phyloP scores from a whole-genome alignment of 1,139 yeast genomes.

The Debaryomycetaceae sp. region DNA sequence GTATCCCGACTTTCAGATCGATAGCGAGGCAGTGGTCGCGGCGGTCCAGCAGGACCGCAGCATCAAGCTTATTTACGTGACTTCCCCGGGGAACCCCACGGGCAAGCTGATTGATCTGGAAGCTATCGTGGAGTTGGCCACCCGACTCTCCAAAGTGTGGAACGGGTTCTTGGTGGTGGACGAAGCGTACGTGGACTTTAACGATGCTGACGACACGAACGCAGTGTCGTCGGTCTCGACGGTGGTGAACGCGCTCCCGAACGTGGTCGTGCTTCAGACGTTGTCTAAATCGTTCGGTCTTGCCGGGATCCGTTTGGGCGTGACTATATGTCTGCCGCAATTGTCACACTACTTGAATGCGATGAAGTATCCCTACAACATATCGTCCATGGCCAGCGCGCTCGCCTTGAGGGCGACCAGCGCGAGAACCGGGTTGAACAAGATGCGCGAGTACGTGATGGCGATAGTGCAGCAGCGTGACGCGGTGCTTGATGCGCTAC shows the following conservation, averaged over 20 bases:
- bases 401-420: slow-evolving; percentile 68
- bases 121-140: slow-evolving; percentile 40
- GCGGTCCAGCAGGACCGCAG: slow-evolving; percentile 42
- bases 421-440: slow-evolving; percentile 36
- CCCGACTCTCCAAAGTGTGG: slow-evolving; percentile 36
- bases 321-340: slow-evolving; percentile 54
- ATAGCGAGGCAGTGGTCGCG: slow-evolving; percentile 43
- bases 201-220: slow-evolving; percentile 13
- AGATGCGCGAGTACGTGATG: slow-evolving; percentile 47
- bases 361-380: slow-evolving; percentile 93
- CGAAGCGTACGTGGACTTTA: slow-evolving; percentile 90
- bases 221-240: slow-evolving; percentile 58
- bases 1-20: slow-evolving; percentile 54
- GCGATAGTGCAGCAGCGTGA: slow-evolving; percentile 46
- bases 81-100: slow-evolving; percentile 99
- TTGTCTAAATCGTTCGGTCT: slow-evolving; percentile 90
- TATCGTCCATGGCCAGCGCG: slow-evolving; percentile 69
- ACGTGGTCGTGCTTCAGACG: slow-evolving; percentile 83
- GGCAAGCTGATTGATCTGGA: slow-evolving; percentile 48
- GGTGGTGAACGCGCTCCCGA: slow-evolving; percentile 70
- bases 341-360: slow-evolving; percentile 65
- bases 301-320: slow-evolving; percentile 87
- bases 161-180: slow-evolving; percentile 81
- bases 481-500: slow-evolving; percentile 40
- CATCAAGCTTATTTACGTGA: slow-evolving; percentile 68